Evolutionary conservation across 192 early-diverging fungal species (phyloP).

Genomic region (Linnemannia exigua): DNA sequence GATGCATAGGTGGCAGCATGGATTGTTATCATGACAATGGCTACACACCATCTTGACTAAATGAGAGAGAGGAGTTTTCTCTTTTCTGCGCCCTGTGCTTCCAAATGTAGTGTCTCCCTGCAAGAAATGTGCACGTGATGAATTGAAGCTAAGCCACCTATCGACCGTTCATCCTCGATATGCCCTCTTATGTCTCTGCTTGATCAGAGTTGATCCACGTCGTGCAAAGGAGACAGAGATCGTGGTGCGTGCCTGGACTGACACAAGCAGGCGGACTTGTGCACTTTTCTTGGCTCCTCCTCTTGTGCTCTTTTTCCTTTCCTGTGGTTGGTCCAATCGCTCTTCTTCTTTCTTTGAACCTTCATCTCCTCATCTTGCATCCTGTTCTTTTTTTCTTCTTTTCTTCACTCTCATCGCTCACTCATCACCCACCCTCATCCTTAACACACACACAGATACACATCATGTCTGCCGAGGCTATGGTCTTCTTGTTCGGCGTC

Average conservation of each 20-base stretch:
- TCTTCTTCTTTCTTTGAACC: not conserved
- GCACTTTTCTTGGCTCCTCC: not conserved
- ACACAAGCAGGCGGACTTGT: too few species aligned
- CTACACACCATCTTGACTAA: slow-evolving; percentile 15
- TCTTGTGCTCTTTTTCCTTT: not conserved
- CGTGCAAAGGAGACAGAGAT: not conserved
- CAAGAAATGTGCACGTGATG: not conserved
- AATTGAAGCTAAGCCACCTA: not conserved
- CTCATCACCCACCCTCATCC: not conserved
- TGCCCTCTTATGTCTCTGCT: not conserved
- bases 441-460: not conserved
- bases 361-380: not conserved
- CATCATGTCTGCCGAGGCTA: slow-evolving; percentile 71
- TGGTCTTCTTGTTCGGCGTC: slow-evolving; percentile 93
- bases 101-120: not conserved
- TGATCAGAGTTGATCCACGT: not conserved
- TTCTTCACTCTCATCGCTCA: not conserved
- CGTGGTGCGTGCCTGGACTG: not conserved
- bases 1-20: slow-evolving; percentile 39
- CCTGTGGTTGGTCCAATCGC: not conserved
- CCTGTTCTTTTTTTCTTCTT: not conserved
- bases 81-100: slow-evolving; percentile 6
- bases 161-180: not conserved
- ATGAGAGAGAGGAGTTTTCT: slow-evolving; percentile 8
- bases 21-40: not conserved